A percentile compares a stretch with the other conserved stretches of the same genome.
phyloP scores from a whole-genome alignment of 1,139 yeast genomes.

The Yamadazyma membranifaciens region DNA sequence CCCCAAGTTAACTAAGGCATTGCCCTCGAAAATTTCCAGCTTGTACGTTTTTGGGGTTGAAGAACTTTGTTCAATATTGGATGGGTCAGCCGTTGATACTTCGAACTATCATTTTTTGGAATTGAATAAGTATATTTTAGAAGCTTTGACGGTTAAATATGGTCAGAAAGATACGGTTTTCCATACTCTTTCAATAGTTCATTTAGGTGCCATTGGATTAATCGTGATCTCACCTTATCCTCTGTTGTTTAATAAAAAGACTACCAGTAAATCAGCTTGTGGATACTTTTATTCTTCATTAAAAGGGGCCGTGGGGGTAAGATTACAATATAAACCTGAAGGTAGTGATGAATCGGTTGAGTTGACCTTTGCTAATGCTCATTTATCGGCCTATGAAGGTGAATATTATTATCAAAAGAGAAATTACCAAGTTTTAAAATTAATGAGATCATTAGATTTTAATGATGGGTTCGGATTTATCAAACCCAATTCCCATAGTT shows the following conservation, averaged over 20 bases:
- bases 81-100: conserved; percentile 49
- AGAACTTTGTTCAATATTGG: conserved; percentile 66
- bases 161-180: conserved; percentile 31
- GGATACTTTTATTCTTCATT: conserved; percentile 63
- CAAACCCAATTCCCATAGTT: conserved; percentile 57
- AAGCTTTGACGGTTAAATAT: conserved; percentile 35
- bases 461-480: conserved; percentile 59
- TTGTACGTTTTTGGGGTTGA: conserved; percentile 71
- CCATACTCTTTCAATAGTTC: conserved; percentile 43
- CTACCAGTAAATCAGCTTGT: conserved; percentile 40
- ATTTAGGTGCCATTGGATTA: conserved; percentile 67
- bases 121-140: conserved; percentile 40
- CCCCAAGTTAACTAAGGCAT: conserved; percentile 22
- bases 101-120: conserved; percentile 41
- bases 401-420: conserved; percentile 43
- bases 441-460: conserved; percentile 57
- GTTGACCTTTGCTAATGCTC: conserved; percentile 66
- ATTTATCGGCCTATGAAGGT: conserved; percentile 79
- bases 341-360: conserved; percentile 20
- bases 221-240: conserved; percentile 51
- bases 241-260: conserved; percentile 28
- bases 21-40: conserved; percentile 38
- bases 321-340: conserved; percentile 28
- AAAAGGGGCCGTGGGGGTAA: conserved; percentile 72
- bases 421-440: conserved; percentile 47